Base-by-base conservation (phyloP, 805 yeast genomes). In the Candida sonorensis region DNA sequence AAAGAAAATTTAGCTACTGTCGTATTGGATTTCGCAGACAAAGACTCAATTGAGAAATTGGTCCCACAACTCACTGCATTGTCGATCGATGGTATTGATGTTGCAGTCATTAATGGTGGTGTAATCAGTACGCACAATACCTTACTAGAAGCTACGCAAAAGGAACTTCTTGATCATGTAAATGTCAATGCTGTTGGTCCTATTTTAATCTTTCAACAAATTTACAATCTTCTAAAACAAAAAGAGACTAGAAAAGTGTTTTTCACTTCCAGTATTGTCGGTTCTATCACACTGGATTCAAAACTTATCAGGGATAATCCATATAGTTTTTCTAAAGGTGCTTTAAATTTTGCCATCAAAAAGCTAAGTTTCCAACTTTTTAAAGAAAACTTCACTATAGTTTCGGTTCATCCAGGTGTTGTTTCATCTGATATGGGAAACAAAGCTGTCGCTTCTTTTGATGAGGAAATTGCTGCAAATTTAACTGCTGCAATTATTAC, bases 351-450 rank as follows among this genome's bases (percentile, higher is more conserved):
- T 42, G 37, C 53, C 10, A 44, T 45, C 10, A 48, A 40, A 25
- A 48, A 50, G 13, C 21, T 62, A 23, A 40, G 55, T 24, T 11
- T 15, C 20, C 64, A 62, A 31, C 32, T 50, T 22, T 35, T 33
- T 11, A 23, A 27, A 1, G 56, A 57, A 14, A 48, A 44, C 2
- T 51, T 50, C 45, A 51, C 45, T 9, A 48, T 56, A 23, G 40
- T 59, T 15, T 40, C 62, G 9, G n/a, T 62, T 10, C 62, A 61
- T 31, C 72, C 72, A 1, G 69, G 70, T 23, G 23, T 51, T 9
- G 67, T 65, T 10, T n/a, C 33, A n/a, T 59, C 62, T 22, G 67
- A 64, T 30, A 51, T 56, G 57, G 55, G 51, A 4, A 33, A 20
- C 3, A 25, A 15, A 13, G 24, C 32, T 13, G 3, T 33, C 13